Evolutionary conservation across 352 stramenopile species (phyloP), one percentile per base, ranked within the genome.

Genomic region (Phytophthora citrophthora): DNA sequence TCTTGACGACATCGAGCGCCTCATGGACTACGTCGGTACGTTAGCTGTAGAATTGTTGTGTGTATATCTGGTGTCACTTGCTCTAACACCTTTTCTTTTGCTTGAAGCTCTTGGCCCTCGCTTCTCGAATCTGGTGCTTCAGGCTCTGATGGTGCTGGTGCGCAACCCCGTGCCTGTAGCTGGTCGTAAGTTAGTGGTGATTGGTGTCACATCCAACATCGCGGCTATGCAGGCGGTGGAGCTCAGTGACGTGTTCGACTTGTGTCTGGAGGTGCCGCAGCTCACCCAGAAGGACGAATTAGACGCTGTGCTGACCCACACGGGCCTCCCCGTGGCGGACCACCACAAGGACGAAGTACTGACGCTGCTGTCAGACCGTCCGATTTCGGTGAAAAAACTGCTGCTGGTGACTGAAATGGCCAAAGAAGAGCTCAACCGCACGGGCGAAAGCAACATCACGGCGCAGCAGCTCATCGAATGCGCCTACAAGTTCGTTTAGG

Each of bases 1-100:
- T 59, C 92, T 99, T 43, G 98, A 99, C 79, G 97, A 99, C 75
- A 97, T 99, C 64, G 98, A 99, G 80, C 93, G 98, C 15, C 87
- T 99, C 38, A 98, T 99, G 74, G 97, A 99, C 72, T 99, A 94
- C 51, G 87, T 94, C 68, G 87, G 85, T 91, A 63, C 54, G 82
- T 79, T 29, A 13, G 16, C 12, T 40, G 8, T 2, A 34, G 20
- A 40, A 36, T 13, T 23, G 39, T 23, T 45, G 12, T 48, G 13
- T 18, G 36, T 20, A 13, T 43, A 13, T 43, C 9, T n/a, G 38
- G 2, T 55, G 16, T 18, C n/a, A 18, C 46, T 4, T 46, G 26
- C 46, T 31, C 40, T 67, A 73, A 55, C 44, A 3, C 8, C 56
- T 10, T 41, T 8, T 29, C 16, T 27, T 39, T 8, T 68, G 27